phyloP scores from a whole-genome alignment of 805 yeast species.

The Candida incommunis region DNA sequence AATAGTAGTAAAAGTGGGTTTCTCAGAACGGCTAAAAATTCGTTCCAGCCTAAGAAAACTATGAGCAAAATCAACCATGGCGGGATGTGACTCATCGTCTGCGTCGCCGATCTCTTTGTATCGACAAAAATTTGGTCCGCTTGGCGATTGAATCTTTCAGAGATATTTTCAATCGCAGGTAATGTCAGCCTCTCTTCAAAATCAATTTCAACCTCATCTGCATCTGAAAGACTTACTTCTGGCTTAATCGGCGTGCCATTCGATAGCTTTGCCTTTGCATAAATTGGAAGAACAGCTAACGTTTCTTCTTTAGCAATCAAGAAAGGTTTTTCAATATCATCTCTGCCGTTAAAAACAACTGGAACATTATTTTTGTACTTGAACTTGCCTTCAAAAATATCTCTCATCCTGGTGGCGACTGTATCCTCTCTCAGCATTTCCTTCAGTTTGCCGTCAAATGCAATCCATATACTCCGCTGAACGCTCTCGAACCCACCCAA shows the following conservation, averaged over 20 bases:
- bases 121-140: constrained; percentile 72
- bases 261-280: constrained; percentile 34
- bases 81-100: constrained; percentile 69
- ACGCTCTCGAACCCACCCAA: constrained; percentile 21
- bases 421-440: constrained; percentile 54
- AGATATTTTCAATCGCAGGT: constrained; percentile 41
- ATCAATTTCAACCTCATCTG: constrained; percentile 27
- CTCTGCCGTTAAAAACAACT: constrained; percentile 57
- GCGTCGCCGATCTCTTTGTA: constrained; percentile 75
- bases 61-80: constrained; percentile 63
- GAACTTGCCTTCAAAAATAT: constrained; percentile 68
- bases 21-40: constrained; percentile 73
- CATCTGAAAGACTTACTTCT: constrained; percentile 32
- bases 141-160: constrained; percentile 51
- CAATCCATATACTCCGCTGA: constrained; percentile 47
- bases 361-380: constrained; percentile 81
- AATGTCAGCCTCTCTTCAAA: constrained; percentile 37
- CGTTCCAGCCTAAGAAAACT: constrained; percentile 85
- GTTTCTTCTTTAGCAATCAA: constrained; percentile 46
- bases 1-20: constrained; percentile 68
- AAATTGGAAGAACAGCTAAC: constrained; percentile 40
- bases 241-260: constrained; percentile 48
- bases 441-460: constrained; percentile 42
- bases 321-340: constrained; percentile 57
- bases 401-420: constrained; percentile 52